A percentile compares a stretch with the other conserved stretches of the same genome.
phyloP scores from a whole-genome alignment of 208 protist species.

The Leishmania gerbilli region DNA sequence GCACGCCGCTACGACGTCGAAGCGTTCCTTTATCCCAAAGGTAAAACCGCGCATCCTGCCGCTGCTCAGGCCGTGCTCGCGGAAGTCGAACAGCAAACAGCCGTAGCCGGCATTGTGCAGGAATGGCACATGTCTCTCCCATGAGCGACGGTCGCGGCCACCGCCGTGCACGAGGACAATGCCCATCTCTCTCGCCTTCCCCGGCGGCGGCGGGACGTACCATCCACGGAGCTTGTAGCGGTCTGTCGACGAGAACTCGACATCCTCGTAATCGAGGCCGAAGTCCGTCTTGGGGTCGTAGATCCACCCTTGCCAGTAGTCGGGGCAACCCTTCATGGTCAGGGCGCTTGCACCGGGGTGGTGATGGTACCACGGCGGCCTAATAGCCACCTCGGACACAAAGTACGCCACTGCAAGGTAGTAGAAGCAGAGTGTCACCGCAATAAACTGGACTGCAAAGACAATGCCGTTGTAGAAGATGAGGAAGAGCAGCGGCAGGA shows the following conservation, averaged over 20 bases:
- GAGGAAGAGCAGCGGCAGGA: slow-evolving; percentile 73
- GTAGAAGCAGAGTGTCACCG: slow-evolving; percentile 70
- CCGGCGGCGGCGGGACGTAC: slow-evolving; percentile 70
- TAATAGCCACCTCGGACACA: slow-evolving; percentile 86
- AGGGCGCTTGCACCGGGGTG: slow-evolving; percentile 58
- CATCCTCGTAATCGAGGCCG: slow-evolving; percentile 78
- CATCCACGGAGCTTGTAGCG: slow-evolving; percentile 79
- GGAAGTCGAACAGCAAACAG: slow-evolving; percentile 90
- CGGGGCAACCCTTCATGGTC: slow-evolving; percentile 63
- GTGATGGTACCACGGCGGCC: slow-evolving; percentile 92
- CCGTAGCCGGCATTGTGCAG: slow-evolving; percentile 84
- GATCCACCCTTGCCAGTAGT: slow-evolving; percentile 90
- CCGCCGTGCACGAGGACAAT: slow-evolving; percentile 92
- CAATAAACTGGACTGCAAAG: slow-evolving; percentile 74
- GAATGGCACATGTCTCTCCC: slow-evolving; percentile 88
- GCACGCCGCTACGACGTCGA: slow-evolving; percentile 86
- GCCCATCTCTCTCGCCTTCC: slow-evolving; percentile 35
- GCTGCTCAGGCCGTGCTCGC: slow-evolving; percentile 87
- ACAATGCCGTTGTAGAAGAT: slow-evolving; percentile 79
- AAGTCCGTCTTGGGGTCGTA: slow-evolving; percentile 87
- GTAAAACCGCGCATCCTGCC: slow-evolving; percentile 84
- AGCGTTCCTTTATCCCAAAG: slow-evolving; percentile 90
- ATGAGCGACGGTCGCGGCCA: slow-evolving; percentile 89
- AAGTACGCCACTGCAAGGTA: slow-evolving; percentile 84
- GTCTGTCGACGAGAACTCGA: slow-evolving; percentile 73